Base-by-base conservation (phyloP, 192 early-diverging fungal species). In the Rhizophagus clarus region DNA sequence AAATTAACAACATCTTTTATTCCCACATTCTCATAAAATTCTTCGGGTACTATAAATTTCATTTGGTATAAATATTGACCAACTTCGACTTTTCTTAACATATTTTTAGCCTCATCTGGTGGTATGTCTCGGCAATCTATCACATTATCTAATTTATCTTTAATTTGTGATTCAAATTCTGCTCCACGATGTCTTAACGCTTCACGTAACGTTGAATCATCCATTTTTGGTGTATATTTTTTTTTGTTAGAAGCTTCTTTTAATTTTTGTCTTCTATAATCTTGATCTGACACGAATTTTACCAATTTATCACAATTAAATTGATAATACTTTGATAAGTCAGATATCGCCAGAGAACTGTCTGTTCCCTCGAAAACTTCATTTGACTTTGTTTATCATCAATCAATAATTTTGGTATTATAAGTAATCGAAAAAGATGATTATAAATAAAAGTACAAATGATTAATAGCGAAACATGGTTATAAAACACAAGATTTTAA, bases 301-400 rank as follows among this genome's bases (percentile, higher is more conserved):
- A 83, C 26, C 34, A 83, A 61, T 66, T 83, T 83, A 47, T 83
- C 70, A 32, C 82, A 83, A 47, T 81, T 37, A 75, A 71, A 83
- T 62, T 74, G 78, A 68, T 83, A 80, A 74, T 74, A 74, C 29
- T 74, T 74, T 34, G 73, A 26, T 11, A 74, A 49, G 61, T 60
- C 73, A 42, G 49, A 61, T 8, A 74, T 61, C 24, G 73, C 26
- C 2, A 74, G 28, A 20, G 68, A 70, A 40, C 37, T 7, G 0
- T 14, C 24, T 45, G 24, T 42, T 42, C 24, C 37, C 24, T 70
- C 29, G n/a, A 17, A 56, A 56, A 4, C 51, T 6, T 56, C 20
- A 20, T 20, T 56, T 20, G 51, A 56, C 51, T 56, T 56, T 4
- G 14, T 20, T n/a, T 56, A 20, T 56, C 51, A 42, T 42, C 2